Base-by-base conservation (phyloP, 2,329 filamentous ascomycete species). In the Pyrenochaeta sp. region DNA sequence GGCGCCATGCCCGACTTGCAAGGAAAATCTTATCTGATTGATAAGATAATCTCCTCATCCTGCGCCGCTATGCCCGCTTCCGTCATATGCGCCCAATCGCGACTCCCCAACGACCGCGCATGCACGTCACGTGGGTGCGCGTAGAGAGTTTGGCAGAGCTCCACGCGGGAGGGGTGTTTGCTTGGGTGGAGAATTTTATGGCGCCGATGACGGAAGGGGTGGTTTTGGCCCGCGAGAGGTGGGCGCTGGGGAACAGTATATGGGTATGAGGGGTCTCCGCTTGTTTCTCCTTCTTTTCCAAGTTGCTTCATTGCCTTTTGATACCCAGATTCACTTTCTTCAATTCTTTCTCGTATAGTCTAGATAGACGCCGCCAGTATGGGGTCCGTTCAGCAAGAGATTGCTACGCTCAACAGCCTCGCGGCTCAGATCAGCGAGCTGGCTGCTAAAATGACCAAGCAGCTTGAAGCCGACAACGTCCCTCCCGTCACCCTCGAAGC, bases 341-440 rank as follows among this genome's bases (percentile, higher is more conserved):
- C 18, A n/a, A n/a, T n/a, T 17, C n/a, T 21, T 9, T n/a, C 3
- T 10, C 10, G 3, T 8, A 14, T 19, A 19, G 1, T 11, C 11
- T 28, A 6, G 8, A 6, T 3, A 18, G 34, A 24, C 15, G 15
- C 13, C 19, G 18, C 21, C 41, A 55, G 35, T 10, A 60, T 60
- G 56, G 56, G 51, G 21, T 58, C 53, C 11, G 48, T 55, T 15
- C 48, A 51, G 7, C 30, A 48, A 31, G 48, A 55, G 13, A 49
- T 57, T 11, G 53, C 68, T 2, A 77, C 73, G 6, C 68, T 78
- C 17, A 72, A 66, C 41, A 65, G 67, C 44, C 71, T 79, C n/a
- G 74, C 74, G 8, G 72, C 72, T 35, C 73, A 74, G 61, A 71
- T 79, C 44, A 72, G 68, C 15, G 72, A 77, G 53, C 68, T 78